Percentiles rank a stretch among this genome's conserved stretches.
Evolutionary conservation across 768 basidiomycete genomes (phyloP).

Genomic region (Leccinum truebloodii): DNA sequence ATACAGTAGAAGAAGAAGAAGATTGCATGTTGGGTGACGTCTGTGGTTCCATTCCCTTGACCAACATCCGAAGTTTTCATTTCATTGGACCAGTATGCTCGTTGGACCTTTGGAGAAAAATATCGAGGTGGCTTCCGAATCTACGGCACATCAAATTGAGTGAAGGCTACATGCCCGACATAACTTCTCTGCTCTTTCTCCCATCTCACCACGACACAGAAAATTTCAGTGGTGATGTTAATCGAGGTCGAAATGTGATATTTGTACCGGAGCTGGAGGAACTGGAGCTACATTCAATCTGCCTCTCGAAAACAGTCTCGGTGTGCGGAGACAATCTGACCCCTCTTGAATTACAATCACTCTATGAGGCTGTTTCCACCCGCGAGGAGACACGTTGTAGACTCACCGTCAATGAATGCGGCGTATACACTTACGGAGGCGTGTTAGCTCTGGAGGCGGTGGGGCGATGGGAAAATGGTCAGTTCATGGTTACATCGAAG

Average conservation of each 20-base stretch:
- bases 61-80: background rate
- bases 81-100: background rate
- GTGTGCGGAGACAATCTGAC: background rate
- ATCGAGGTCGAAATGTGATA: background rate
- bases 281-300: background rate
- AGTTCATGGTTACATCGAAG: background rate
- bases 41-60: background rate
- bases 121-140: background rate
- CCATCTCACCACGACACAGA: background rate
- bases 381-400: background rate
- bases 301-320: background rate
- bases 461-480: background rate
- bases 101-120: constrained; percentile 6
- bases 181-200: background rate
- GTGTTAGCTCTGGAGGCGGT: background rate
- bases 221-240: background rate
- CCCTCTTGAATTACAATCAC: background rate
- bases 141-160: constrained; percentile 7
- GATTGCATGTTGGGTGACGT: background rate
- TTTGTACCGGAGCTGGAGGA: background rate
- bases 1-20: background rate
- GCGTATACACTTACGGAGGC: background rate
- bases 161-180: background rate
- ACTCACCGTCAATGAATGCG: background rate
- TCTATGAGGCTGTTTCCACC: background rate